These are phyloP conservation scores for Saccharomyces pastorianus DNA, from an alignment of 1,139 yeast species.

Conservation along the genomic window DNA sequence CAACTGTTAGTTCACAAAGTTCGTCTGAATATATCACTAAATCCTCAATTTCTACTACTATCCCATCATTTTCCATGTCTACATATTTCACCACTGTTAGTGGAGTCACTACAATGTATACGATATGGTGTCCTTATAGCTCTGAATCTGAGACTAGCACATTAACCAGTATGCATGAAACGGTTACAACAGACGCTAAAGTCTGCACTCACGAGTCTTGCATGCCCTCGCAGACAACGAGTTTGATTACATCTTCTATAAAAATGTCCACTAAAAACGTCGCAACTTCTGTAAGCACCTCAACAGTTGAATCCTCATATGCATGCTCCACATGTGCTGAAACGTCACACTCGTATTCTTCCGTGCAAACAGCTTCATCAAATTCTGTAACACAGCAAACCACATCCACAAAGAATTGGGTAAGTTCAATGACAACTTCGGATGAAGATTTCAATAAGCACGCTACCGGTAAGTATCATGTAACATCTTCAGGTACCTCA, in stretches of 20 bases:
- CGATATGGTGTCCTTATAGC: slow-evolving; percentile 5
- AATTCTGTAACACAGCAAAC: not conserved
- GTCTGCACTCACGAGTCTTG: not conserved
- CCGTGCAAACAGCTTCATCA: not conserved
- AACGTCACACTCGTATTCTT: not conserved
- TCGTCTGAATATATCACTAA: not conserved
- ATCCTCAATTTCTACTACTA: not conserved
- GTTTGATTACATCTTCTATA: not conserved
- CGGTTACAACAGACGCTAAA: not conserved
- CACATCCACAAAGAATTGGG: not conserved
- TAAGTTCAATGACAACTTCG: not conserved
- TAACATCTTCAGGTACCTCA: not conserved
- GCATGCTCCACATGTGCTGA: not conserved
- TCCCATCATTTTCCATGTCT: not conserved
- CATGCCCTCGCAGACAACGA: not conserved
- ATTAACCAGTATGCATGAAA: not conserved
- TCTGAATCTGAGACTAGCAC: not conserved
- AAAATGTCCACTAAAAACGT: not conserved
- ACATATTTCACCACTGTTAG: slow-evolving; percentile 2
- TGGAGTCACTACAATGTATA: slow-evolving; percentile 4
- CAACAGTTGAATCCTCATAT: not conserved
- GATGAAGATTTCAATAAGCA: not conserved
- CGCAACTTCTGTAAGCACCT: not conserved
- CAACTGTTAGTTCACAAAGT: not conserved
- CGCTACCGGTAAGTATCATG: not conserved